These are phyloP conservation scores for Cyberlindnera xishuangbannaensis DNA, from an alignment of 805 yeast genomes.

Conservation along the genomic window DNA sequence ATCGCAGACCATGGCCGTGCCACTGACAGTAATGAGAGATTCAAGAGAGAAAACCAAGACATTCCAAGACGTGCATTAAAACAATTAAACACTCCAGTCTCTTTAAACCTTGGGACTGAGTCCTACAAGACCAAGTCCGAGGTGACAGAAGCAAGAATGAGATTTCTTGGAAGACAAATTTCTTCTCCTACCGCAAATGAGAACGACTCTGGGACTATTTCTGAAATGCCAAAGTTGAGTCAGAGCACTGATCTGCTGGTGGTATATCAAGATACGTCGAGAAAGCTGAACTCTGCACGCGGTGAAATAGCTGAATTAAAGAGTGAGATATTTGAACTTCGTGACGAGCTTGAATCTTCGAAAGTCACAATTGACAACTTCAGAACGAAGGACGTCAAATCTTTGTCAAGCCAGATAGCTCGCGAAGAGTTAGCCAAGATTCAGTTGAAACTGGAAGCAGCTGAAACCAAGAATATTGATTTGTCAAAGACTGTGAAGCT, in stretches of 20 bases:
- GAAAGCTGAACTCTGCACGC: slow-evolving; percentile 37
- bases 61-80: slow-evolving; percentile 33
- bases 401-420: slow-evolving; percentile 22
- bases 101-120: slow-evolving; percentile 14
- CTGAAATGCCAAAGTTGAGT: no score
- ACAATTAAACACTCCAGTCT: slow-evolving; percentile 13
- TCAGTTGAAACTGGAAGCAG: slow-evolving; percentile 51
- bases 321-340: slow-evolving; percentile 36
- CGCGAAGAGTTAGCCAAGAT: slow-evolving; percentile 39
- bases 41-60: slow-evolving; percentile 41
- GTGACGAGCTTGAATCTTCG: slow-evolving; percentile 35
- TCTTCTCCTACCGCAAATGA: no score
- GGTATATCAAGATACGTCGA: slow-evolving; percentile 44
- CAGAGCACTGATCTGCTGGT: slow-evolving; percentile 47
- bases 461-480: slow-evolving; percentile 50
- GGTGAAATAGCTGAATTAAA: slow-evolving; percentile 37
- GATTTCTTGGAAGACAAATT: slow-evolving; percentile 33
- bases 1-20: slow-evolving; percentile 21
- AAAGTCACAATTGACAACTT: slow-evolving; percentile 18
- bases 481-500: slow-evolving; percentile 48
- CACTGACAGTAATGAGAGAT: slow-evolving; percentile 22
- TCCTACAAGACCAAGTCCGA: slow-evolving; percentile 38
- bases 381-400: slow-evolving; percentile 13
- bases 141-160: slow-evolving; percentile 39
- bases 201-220: no score